These are phyloP conservation scores for Pulveroboletus sp. DNA, from an alignment of 768 basidiomycete genomes.

Conservation along the genomic window DNA sequence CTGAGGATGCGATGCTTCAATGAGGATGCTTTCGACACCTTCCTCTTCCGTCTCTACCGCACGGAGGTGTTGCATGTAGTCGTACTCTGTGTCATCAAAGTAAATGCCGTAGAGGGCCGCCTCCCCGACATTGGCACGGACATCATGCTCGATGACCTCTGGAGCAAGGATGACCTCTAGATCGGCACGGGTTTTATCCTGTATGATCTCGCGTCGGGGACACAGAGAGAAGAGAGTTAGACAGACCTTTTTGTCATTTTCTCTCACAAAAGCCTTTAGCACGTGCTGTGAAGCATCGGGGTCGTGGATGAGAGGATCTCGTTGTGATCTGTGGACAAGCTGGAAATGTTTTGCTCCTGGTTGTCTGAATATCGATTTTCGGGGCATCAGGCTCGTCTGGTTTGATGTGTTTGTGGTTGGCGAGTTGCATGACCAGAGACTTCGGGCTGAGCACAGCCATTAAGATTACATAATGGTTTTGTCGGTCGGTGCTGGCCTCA, in stretches of 20 bases:
- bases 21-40: constrained; percentile 73
- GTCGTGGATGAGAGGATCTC: constrained; percentile 94
- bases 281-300: constrained; percentile 85
- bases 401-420: no score
- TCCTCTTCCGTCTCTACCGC: constrained; percentile 71
- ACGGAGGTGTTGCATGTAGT: constrained; percentile 97
- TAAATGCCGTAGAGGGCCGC: constrained; percentile 87
- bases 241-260: constrained; percentile 62
- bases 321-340: constrained; percentile 92
- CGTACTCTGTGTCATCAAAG: constrained; percentile 94
- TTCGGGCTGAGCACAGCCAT: constrained; percentile 3
- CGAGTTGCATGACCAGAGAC: no score
- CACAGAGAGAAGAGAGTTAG: background rate
- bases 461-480: constrained; percentile 26
- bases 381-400: constrained; percentile 46
- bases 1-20: constrained; percentile 63
- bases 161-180: constrained; percentile 57
- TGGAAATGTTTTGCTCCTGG: constrained; percentile 93
- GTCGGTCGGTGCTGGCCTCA: constrained; percentile 24
- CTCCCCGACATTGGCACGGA: constrained; percentile 68
- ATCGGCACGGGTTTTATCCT: constrained; percentile 82
- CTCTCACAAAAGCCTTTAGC: constrained; percentile 75
- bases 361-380: constrained; percentile 84
- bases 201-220: constrained; percentile 15
- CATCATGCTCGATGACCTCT: constrained; percentile 45